Conservation (phyloP, 768 basidiomycete genomes). For the Amanita fuliginea region DNA sequence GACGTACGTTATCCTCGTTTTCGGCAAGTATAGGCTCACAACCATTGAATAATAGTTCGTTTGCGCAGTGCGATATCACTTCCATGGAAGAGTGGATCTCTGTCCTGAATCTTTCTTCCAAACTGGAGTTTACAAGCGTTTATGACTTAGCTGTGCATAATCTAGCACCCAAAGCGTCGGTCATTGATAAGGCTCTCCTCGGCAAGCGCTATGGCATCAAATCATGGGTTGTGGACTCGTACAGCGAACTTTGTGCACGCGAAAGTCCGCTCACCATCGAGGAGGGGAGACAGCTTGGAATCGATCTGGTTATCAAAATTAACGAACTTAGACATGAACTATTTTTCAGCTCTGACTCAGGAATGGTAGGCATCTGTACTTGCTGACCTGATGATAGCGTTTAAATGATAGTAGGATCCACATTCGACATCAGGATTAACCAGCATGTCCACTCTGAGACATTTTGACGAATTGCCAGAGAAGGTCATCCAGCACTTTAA, state of each 20-base stretch:
- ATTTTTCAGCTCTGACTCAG: background rate
- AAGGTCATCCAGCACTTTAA: conserved; percentile 1
- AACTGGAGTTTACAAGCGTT: conserved; percentile 19
- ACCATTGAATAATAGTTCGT: conserved; percentile 16
- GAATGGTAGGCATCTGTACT: conserved; percentile 3
- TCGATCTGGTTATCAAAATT: conserved; percentile 19
- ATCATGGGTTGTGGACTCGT: conserved; percentile 26
- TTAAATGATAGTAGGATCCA: background rate
- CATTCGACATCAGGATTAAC: background rate
- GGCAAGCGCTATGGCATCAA: conserved; percentile 17
- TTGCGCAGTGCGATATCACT: conserved; percentile 17
- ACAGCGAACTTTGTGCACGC: conserved; percentile 21
- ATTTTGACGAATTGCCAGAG: conserved; percentile 4
- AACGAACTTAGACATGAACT: conserved; percentile 21
- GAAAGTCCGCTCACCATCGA: conserved; percentile 14
- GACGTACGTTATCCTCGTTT: conserved; percentile 13
- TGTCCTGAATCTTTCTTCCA: conserved; percentile 20
- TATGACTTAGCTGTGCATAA: conserved; percentile 21
- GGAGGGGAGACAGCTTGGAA: conserved; percentile 20
- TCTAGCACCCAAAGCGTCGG: conserved; percentile 14
- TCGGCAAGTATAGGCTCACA: background rate
- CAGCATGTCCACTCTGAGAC: background rate
- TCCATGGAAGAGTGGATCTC: conserved; percentile 26
- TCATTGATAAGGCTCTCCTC: conserved; percentile 22
- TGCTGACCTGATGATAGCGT: background rate